A percentile compares a stretch with the other conserved stretches of the same genome.
These are phyloP conservation scores for Agaricales sp. DNA, from an alignment of 1,284 basidiomycete genomes.

Conservation along the genomic window DNA sequence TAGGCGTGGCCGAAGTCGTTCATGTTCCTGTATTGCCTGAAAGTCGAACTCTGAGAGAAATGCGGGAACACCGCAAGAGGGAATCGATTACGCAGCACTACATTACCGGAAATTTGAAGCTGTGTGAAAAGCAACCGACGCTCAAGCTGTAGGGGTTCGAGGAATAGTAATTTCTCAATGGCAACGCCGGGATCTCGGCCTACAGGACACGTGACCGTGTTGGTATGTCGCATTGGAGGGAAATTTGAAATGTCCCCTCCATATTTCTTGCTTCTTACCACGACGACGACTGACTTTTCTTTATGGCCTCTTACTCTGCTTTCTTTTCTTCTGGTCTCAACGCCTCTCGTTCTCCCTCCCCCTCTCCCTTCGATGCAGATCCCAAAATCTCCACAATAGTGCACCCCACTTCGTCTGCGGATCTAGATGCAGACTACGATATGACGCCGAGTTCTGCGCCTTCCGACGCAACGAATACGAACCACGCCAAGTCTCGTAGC, in stretches of 20 bases:
- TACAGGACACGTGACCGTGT: not conserved
- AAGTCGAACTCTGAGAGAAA: no score
- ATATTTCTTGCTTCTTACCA: not conserved
- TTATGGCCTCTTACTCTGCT: conserved; percentile 1
- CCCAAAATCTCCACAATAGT: not conserved
- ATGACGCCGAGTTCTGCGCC: not conserved
- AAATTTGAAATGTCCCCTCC: conserved; percentile 6
- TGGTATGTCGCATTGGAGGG: conserved; percentile 8
- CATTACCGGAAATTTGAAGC: no score
- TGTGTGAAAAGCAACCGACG: no score
- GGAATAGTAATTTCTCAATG: no score
- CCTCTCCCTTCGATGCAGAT: not conserved
- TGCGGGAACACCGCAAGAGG: no score
- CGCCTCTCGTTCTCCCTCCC: conserved; percentile 1
- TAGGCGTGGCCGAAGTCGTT: no score
- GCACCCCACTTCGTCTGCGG: not conserved
- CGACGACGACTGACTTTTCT: conserved; percentile 1
- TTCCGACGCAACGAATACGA: not conserved
- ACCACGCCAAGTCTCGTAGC: not conserved
- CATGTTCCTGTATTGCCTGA: no score
- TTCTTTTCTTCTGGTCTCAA: conserved; percentile 1
- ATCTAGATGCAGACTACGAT: not conserved
- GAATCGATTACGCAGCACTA: no score
- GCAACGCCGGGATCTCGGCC: no score
- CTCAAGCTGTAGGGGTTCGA: no score